These are phyloP conservation scores for Paecilomyces niveus DNA, from an alignment of 2,329 filamentous ascomycete species.

Conservation along the genomic window DNA sequence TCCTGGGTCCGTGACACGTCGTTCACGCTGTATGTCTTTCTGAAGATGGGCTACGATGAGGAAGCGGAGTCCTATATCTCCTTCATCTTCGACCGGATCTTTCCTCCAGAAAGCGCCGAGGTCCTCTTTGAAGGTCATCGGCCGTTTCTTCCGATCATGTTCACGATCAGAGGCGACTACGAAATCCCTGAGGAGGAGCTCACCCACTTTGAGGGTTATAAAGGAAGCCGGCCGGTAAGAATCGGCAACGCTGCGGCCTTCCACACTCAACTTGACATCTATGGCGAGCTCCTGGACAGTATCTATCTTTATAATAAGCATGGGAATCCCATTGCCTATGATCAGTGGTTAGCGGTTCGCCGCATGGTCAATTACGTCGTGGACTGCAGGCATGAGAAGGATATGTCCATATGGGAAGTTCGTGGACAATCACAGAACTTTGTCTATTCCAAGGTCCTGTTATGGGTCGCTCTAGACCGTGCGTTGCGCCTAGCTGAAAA, in stretches of 20 bases:
- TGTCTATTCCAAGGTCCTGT: constrained; percentile 74
- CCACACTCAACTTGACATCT: constrained; percentile 72
- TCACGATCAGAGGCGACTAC: constrained; percentile 67
- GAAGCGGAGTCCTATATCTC: constrained; percentile 73
- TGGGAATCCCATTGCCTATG: constrained; percentile 68
- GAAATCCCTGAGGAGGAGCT: constrained; percentile 66
- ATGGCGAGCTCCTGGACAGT: constrained; percentile 69
- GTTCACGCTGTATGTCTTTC: constrained; percentile 69
- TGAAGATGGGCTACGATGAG: constrained; percentile 66
- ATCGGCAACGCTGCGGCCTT: constrained; percentile 72
- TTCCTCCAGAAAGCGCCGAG: constrained; percentile 43
- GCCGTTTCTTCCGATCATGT: constrained; percentile 65
- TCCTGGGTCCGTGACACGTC: constrained; percentile 72
- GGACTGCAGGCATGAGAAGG: constrained; percentile 57
- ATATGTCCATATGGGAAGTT: constrained; percentile 83
- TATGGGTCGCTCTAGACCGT: constrained; percentile 75
- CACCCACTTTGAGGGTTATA: constrained; percentile 64
- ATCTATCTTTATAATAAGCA: constrained; percentile 77
- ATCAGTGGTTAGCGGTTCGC: constrained; percentile 65
- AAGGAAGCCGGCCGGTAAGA: constrained; percentile 62
- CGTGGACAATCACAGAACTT: constrained; percentile 70
- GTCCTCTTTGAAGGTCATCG: constrained; percentile 49
- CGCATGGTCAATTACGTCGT: constrained; percentile 65
- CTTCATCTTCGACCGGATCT: constrained; percentile 66
- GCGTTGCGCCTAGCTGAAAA: constrained; percentile 68